Evolutionary conservation across 805 yeast genomes (phyloP).

Genomic region (Saturnispora galanensis): DNA sequence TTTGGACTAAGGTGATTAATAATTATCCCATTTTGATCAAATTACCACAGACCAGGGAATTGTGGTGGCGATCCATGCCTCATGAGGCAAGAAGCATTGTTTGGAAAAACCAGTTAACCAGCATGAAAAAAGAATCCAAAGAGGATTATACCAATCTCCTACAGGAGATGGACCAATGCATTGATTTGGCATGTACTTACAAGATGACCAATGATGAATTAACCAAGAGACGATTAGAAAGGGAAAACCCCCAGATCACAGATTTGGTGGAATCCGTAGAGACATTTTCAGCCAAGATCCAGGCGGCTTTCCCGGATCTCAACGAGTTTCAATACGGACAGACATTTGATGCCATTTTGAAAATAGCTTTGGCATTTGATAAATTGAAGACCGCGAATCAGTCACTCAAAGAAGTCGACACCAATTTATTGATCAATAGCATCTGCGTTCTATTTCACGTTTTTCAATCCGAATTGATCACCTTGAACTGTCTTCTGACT

Average conservation of each 20-base stretch:
- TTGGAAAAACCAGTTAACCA: slow-evolving; percentile 42
- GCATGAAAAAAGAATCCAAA: slow-evolving; percentile 19
- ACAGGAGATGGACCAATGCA: slow-evolving; percentile 14
- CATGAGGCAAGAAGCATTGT: slow-evolving; percentile 32
- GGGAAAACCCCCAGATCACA: slow-evolving; percentile 9
- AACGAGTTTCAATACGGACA: slow-evolving; percentile 23
- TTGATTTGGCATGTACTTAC: slow-evolving; percentile 24
- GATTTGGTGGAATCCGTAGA: slow-evolving; percentile 17
- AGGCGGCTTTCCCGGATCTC: slow-evolving; percentile 22
- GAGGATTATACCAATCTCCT: slow-evolving; percentile 14
- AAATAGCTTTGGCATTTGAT: slow-evolving; percentile 18
- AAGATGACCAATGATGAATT: slow-evolving; percentile 16
- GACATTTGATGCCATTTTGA: slow-evolving; percentile 22
- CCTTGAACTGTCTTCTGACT: slow-evolving; percentile 20
- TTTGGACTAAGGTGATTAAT: slow-evolving; percentile 36
- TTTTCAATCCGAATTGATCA: slow-evolving; percentile 15
- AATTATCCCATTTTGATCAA: slow-evolving; percentile 27
- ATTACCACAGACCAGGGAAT: slow-evolving; percentile 35
- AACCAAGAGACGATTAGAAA: slow-evolving; percentile 12
- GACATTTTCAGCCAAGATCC: slow-evolving; percentile 17
- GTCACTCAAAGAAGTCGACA: slow-evolving; percentile 9
- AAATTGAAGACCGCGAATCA: slow-evolving; percentile 11
- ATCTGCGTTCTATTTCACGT: slow-evolving; percentile 22
- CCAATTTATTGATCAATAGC: slow-evolving; percentile 16
- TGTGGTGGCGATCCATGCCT: slow-evolving; percentile 57